These are phyloP conservation scores for Solanum rostratum DNA, from an alignment of 257 asterid genomes.

Conservation along the genomic window DNA sequence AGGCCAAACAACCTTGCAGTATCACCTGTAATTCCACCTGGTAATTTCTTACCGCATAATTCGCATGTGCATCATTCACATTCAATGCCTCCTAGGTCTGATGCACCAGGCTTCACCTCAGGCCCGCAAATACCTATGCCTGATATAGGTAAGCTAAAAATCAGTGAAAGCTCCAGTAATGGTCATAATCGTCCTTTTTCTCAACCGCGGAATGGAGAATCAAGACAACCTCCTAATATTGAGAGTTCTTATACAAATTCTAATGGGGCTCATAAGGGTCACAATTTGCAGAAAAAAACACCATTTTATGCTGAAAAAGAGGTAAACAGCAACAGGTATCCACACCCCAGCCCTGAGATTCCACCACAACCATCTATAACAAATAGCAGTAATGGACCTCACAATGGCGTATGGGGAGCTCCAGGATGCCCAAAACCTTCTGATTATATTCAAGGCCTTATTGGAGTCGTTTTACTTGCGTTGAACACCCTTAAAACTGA, in stretches of 20 bases:
- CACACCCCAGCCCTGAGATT: slow-evolving; percentile 35
- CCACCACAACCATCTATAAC: slow-evolving; percentile 26
- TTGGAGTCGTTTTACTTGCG: slow-evolving; percentile 69
- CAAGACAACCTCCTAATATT: slow-evolving; percentile 33
- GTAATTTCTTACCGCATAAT: slow-evolving; percentile 18
- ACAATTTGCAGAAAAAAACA: slow-evolving; percentile 31
- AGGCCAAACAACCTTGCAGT: slow-evolving; percentile 32
- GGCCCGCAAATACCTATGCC: slow-evolving; percentile 17
- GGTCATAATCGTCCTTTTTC: slow-evolving; percentile 14
- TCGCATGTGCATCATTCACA: slow-evolving; percentile 8
- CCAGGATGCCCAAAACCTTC: slow-evolving; percentile 64
- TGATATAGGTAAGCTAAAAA: slow-evolving; percentile 21
- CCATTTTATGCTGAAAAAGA: slow-evolving; percentile 24
- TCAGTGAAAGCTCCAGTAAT: slow-evolving; percentile 19
- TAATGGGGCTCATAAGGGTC: slow-evolving; percentile 36
- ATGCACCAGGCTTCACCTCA: slow-evolving; percentile 18
- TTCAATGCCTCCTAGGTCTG: slow-evolving; percentile 14
- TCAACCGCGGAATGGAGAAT: slow-evolving; percentile 32
- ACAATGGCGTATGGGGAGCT: slow-evolving; percentile 52
- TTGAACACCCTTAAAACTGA: slow-evolving; percentile 71
- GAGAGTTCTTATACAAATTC: slow-evolving; percentile 21
- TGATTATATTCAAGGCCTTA: slow-evolving; percentile 63
- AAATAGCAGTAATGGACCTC: slow-evolving; percentile 18
- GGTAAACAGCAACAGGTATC: slow-evolving; percentile 25
- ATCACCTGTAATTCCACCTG: slow-evolving; percentile 28